phyloP scores from a whole-genome alignment of 1,284 basidiomycete genomes.

The Apiotrichum montevideense region DNA sequence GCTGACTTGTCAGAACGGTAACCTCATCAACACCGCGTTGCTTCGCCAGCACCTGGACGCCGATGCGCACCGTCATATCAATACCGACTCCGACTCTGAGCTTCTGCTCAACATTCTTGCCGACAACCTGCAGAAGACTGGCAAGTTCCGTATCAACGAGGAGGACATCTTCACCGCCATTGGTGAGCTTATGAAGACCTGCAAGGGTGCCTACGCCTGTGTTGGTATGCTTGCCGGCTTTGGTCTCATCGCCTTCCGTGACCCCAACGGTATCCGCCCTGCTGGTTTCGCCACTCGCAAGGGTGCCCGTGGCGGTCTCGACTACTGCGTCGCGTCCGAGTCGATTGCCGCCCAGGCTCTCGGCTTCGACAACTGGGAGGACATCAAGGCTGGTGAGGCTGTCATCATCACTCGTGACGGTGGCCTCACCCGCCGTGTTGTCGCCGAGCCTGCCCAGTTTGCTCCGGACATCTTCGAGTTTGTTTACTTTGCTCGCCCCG shows the following conservation, averaged over 20 bases:
- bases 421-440: constrained; percentile 65
- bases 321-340: constrained; percentile 92
- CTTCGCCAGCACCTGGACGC: constrained; percentile 91
- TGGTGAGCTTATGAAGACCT: constrained; percentile 78
- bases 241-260: constrained; percentile 95
- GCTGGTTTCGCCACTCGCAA: constrained; percentile 69
- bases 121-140: constrained; percentile 94
- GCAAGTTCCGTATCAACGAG: constrained; percentile 97
- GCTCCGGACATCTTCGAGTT: constrained; percentile 99
- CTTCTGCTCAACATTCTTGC: constrained; percentile 95
- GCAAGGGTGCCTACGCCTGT: constrained; percentile 91
- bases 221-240: constrained; percentile 98
- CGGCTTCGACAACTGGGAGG: constrained; percentile 86
- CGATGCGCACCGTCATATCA: constrained; percentile 95
- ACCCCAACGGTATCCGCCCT: constrained; percentile 97
- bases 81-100: constrained; percentile 97
- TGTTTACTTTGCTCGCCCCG: constrained; percentile 97
- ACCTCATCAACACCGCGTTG: constrained; percentile 86
- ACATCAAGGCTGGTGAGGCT: constrained; percentile 89
- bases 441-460: constrained; percentile 64
- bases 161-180: constrained; percentile 98
- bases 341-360: constrained; percentile 92
- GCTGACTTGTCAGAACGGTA: constrained; percentile 70
- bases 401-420: constrained; percentile 80
- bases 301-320: constrained; percentile 53